phyloP scores from a whole-genome alignment of 2,329 filamentous ascomycete genomes.

The Chaetomium sp. region DNA sequence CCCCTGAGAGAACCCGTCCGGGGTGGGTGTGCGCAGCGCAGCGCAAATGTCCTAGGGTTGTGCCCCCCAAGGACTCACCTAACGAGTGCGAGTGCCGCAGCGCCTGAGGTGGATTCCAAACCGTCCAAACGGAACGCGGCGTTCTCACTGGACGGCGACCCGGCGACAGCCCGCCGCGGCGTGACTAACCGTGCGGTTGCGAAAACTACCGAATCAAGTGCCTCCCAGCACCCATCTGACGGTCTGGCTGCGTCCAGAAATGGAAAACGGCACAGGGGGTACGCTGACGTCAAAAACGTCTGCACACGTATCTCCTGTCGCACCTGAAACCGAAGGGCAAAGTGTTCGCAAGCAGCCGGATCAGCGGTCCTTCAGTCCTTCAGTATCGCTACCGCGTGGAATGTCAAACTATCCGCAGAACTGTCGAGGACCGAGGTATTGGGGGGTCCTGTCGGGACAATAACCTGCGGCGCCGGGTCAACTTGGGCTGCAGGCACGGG shows the following conservation, averaged over 20 bases:
- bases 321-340: not conserved
- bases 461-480: constrained; percentile 16
- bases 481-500: constrained; percentile 21
- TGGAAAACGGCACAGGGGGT: constrained; percentile 22
- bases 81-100: constrained; percentile 21
- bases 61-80: constrained; percentile 14
- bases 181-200: constrained; percentile 27
- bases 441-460: constrained; percentile 17
- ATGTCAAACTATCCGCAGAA: not conserved
- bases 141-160: constrained; percentile 24
- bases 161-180: constrained; percentile 27
- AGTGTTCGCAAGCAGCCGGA: constrained; percentile 10
- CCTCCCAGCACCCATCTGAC: constrained; percentile 15
- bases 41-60: constrained; percentile 11
- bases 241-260: constrained; percentile 23
- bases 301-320: not conserved
- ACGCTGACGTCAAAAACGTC: constrained; percentile 26
- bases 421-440: constrained; percentile 17
- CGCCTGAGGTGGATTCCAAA: constrained; percentile 11
- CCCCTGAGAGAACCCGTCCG: constrained; percentile 4
- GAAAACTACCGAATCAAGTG: constrained; percentile 24
- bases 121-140: constrained; percentile 16
- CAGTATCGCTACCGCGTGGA: not conserved
- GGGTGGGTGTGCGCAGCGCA: constrained; percentile 17
- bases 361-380: not conserved